These are phyloP conservation scores for Coniella vitis DNA, from an alignment of 2,329 filamentous ascomycete species.

Conservation along the genomic window DNA sequence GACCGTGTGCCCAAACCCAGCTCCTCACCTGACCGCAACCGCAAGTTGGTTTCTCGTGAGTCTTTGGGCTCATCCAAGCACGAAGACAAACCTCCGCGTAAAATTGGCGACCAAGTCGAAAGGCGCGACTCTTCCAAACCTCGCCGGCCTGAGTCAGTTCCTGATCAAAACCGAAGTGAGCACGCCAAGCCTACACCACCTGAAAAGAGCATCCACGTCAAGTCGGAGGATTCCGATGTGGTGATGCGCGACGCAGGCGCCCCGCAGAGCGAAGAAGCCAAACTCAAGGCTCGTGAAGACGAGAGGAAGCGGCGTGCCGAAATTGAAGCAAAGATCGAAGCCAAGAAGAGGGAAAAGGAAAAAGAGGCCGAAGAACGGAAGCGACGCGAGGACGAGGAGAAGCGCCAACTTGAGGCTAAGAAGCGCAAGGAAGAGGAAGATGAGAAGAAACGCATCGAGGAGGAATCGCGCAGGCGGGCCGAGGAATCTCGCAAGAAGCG, in stretches of 20 bases:
- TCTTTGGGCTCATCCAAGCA: slow-evolving; percentile 19
- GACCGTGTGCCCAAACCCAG: slow-evolving; percentile 41
- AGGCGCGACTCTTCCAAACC: slow-evolving; percentile 30
- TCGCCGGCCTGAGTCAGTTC: slow-evolving; percentile 28
- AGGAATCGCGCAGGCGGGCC: slow-evolving; percentile 25
- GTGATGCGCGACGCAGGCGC: slow-evolving; percentile 46
- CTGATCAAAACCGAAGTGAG: slow-evolving; percentile 35
- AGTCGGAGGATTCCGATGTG: slow-evolving; percentile 49
- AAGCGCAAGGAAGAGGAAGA: slow-evolving; percentile 30
- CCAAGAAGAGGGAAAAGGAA: slow-evolving; percentile 22
- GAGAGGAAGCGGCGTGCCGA: slow-evolving; percentile 24
- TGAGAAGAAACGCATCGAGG: slow-evolving; percentile 27
- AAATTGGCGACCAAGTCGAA: slow-evolving; percentile 37
- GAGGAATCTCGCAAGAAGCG: slow-evolving; percentile 23
- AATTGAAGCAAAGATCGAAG: slow-evolving; percentile 19
- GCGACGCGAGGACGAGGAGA: slow-evolving; percentile 21
- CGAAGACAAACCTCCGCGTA: slow-evolving; percentile 29
- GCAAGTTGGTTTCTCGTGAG: slow-evolving; percentile 38
- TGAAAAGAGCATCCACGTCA: slow-evolving; percentile 50
- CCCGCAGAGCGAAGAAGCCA: slow-evolving; percentile 21
- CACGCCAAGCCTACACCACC: slow-evolving; percentile 32
- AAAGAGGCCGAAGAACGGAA: slow-evolving; percentile 24
- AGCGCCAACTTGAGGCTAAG: slow-evolving; percentile 13
- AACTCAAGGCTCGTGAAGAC: slow-evolving; percentile 21
- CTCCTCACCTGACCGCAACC: slow-evolving; percentile 38